phyloP scores from a whole-genome alignment of 208 protist genomes.

The Leishmania amazonensis region DNA sequence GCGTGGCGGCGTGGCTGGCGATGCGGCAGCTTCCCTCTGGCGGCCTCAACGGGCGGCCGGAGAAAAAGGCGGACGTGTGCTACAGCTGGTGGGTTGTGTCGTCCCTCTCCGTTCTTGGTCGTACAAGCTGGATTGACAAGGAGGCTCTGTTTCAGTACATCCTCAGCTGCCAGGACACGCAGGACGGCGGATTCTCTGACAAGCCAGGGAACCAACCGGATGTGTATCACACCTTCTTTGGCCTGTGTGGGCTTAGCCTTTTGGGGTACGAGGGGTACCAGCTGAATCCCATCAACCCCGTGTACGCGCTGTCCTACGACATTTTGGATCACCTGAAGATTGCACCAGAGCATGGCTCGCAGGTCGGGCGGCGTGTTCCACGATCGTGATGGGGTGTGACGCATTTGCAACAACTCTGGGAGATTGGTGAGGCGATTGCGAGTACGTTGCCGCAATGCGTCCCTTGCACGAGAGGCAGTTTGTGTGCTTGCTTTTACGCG shows the following conservation, averaged over 20 bases:
- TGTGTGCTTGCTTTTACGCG: neutral
- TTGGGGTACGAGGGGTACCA: conserved; percentile 86
- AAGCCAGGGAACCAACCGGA: conserved; percentile 98
- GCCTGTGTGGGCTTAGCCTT: conserved; percentile 95
- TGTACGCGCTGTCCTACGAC: conserved; percentile 90
- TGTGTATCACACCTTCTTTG: conserved; percentile 99
- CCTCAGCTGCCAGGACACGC: conserved; percentile 94
- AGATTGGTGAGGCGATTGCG: neutral
- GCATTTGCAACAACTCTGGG: neutral
- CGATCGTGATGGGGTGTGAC: neutral
- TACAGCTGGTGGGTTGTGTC: conserved; percentile 99
- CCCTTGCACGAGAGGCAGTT: neutral
- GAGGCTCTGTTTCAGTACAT: conserved; percentile 95
- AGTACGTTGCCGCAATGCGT: neutral
- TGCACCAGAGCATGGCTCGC: conserved; percentile 47
- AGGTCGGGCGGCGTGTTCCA: conserved; percentile 37
- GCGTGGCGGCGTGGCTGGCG: conserved; percentile 97
- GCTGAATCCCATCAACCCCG: conserved; percentile 80
- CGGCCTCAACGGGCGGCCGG: conserved; percentile 99
- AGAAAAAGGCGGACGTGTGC: conserved; percentile 99
- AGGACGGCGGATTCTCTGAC: conserved; percentile 98
- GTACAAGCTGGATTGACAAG: conserved; percentile 95
- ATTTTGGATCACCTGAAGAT: conserved; percentile 72
- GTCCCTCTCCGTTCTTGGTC: conserved; percentile 93
- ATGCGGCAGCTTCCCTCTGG: conserved; percentile 98